Conservation (phyloP, 345 rosid genomes). For the Pseudoturritis turrita region DNA sequence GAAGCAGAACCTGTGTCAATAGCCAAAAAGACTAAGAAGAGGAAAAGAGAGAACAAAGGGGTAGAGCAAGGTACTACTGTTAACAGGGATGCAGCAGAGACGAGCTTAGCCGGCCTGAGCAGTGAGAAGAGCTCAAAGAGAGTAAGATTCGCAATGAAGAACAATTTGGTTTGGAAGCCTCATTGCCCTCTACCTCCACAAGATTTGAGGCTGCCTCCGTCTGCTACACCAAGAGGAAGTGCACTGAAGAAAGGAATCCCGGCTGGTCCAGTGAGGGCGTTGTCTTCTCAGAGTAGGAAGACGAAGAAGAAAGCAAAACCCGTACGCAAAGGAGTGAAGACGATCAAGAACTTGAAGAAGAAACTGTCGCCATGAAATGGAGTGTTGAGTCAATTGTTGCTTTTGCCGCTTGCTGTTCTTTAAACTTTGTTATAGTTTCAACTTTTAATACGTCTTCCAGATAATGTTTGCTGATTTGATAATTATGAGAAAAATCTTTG, state of each 20-base stretch:
- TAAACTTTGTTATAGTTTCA: constrained; percentile 14
- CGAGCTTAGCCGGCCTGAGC: constrained; percentile 36
- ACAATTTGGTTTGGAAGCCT: constrained; percentile 95
- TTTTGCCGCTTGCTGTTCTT: constrained; percentile 1
- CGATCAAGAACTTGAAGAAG: constrained; percentile 55
- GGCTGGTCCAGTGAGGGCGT: constrained; percentile 80
- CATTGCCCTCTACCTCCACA: constrained; percentile 93
- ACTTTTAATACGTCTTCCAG: neutral
- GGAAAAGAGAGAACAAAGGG: constrained; percentile 68
- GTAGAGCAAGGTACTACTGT: constrained; percentile 13
- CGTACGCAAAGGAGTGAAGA: constrained; percentile 46
- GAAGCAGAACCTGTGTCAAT: constrained; percentile 34
- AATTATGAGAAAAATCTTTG: neutral
- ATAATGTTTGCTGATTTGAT: constrained; percentile 12
- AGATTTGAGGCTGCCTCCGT: constrained; percentile 84
- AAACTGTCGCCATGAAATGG: constrained; percentile 30
- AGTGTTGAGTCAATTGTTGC: neutral
- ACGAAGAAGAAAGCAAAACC: constrained; percentile 53
- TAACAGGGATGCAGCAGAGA: constrained; percentile 40
- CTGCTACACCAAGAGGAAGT: constrained; percentile 95
- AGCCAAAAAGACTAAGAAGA: constrained; percentile 51
- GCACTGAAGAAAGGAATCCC: constrained; percentile 90
- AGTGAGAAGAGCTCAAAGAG: constrained; percentile 70
- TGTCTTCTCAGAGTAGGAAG: constrained; percentile 47
- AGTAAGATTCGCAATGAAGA: constrained; percentile 86